These are phyloP conservation scores for Phalaenopsis equestris DNA, from an alignment of 106 monocot genomes.

Conservation along the genomic window DNA sequence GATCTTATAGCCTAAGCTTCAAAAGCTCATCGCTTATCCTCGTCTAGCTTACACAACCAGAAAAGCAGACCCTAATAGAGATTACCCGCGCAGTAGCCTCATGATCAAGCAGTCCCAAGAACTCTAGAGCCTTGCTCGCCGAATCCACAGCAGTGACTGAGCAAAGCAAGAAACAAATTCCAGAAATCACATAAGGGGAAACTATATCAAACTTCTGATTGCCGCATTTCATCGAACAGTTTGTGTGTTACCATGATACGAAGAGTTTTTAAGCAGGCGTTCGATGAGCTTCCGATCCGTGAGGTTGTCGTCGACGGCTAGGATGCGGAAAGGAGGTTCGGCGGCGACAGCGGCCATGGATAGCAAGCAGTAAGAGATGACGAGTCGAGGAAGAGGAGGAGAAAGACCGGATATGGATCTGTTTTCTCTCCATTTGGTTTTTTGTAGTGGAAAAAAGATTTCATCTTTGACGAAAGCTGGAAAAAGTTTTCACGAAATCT, in stretches of 20 bases:
- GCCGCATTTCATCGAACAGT: neutral
- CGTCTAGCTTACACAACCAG: neutral
- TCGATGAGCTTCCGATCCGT: conserved; percentile 63
- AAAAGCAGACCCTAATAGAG: no score
- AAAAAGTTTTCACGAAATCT: no score
- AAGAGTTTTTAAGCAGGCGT: conserved; percentile 60
- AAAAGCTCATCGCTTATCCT: no score
- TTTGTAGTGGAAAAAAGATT: neutral
- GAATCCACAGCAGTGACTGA: conserved; percentile 63
- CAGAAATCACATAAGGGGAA: neutral
- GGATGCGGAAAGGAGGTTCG: conserved; percentile 35
- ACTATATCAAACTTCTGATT: neutral
- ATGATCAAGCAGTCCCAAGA: conserved; percentile 46
- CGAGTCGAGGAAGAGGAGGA: neutral
- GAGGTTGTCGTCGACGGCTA: conserved; percentile 69
- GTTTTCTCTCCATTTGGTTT: neutral
- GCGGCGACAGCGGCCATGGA: conserved; percentile 27
- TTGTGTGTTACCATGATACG: conserved; percentile 44
- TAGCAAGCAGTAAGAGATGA: neutral
- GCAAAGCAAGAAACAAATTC: neutral
- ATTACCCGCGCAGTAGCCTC: conserved; percentile 12
- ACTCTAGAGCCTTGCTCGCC: conserved; percentile 60
- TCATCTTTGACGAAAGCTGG: no score
- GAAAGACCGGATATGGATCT: neutral
- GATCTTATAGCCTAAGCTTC: no score